phyloP scores from a whole-genome alignment of 1,139 yeast species.

The Eremothecium gossypii region DNA sequence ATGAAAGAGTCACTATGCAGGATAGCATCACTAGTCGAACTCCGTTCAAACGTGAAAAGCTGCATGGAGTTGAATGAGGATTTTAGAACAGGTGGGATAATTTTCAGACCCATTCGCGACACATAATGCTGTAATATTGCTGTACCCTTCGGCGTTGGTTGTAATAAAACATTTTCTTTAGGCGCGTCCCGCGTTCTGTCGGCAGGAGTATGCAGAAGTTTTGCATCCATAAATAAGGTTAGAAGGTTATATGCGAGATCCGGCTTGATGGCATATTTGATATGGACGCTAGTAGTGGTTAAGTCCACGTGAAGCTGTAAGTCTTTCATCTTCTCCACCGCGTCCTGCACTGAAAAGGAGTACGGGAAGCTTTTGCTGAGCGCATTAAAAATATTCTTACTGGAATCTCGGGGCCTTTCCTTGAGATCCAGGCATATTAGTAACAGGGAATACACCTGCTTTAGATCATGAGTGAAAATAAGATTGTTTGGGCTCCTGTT shows the following conservation, averaged over 20 bases:
- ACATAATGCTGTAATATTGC: conserved; percentile 58
- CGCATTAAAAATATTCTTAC: conserved; percentile 20
- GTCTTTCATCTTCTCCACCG: conserved; percentile 42
- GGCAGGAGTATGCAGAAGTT: conserved; percentile 65
- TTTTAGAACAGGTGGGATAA: conserved; percentile 39
- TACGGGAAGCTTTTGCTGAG: conserved; percentile 35
- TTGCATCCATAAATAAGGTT: conserved; percentile 52
- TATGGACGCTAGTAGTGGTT: conserved; percentile 45
- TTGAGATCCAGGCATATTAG: conserved; percentile 41
- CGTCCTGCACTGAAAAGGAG: conserved; percentile 46
- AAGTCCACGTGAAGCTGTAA: conserved; percentile 42
- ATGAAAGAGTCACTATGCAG: conserved; percentile 56
- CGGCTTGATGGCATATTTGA: conserved; percentile 49
- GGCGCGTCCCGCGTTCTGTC: conserved; percentile 54
- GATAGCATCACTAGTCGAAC: conserved; percentile 49
- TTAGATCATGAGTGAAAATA: conserved; percentile 46
- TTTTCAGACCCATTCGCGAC: conserved; percentile 44
- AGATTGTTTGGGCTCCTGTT: conserved; percentile 44
- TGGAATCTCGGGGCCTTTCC: conserved; percentile 18
- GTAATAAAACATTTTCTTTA: conserved; percentile 40
- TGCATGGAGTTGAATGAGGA: conserved; percentile 64
- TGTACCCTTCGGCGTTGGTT: conserved; percentile 90
- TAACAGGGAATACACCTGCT: conserved; percentile 47
- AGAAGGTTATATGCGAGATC: conserved; percentile 46
- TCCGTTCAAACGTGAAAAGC: conserved; percentile 60